Evolutionary conservation across 306 rosid species (phyloP).

Genomic region (Corylus avellana): DNA sequence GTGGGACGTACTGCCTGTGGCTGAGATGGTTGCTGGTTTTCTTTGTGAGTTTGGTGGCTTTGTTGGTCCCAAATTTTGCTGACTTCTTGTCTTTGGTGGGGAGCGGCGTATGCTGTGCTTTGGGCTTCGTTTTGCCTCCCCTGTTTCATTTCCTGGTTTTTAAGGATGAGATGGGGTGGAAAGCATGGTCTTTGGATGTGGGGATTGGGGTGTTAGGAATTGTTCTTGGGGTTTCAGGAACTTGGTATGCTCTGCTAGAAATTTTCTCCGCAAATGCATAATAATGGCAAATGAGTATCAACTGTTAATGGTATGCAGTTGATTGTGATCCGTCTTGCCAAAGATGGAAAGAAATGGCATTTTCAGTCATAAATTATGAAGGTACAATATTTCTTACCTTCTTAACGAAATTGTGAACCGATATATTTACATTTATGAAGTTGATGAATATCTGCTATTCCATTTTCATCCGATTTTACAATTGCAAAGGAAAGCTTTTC

Average conservation of each 20-base stretch:
- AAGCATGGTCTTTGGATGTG: slow-evolving; percentile 36
- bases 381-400: neutral
- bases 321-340: slow-evolving; percentile 1
- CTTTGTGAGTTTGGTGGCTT: slow-evolving; percentile 45
- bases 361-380: neutral
- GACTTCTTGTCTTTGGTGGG: slow-evolving; percentile 64
- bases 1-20: slow-evolving; percentile 50
- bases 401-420: neutral
- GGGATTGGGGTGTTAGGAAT: slow-evolving; percentile 36
- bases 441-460: no score
- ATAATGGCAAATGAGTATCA: neutral
- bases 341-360: slow-evolving; percentile 1
- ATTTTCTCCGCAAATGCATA: slow-evolving; percentile 35
- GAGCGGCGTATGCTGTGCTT: slow-evolving; percentile 50
- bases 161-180: slow-evolving; percentile 47
- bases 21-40: slow-evolving; percentile 51
- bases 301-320: neutral
- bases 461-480: no score
- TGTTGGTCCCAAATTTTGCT: slow-evolving; percentile 53
- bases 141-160: slow-evolving; percentile 49
- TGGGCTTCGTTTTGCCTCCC: slow-evolving; percentile 59
- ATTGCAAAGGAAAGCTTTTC: neutral
- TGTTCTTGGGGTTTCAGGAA: slow-evolving; percentile 55
- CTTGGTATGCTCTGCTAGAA: slow-evolving; percentile 45
- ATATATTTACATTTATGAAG: no score